phyloP scores from a whole-genome alignment of 345 rosid species.

The Aegle marmelos region DNA sequence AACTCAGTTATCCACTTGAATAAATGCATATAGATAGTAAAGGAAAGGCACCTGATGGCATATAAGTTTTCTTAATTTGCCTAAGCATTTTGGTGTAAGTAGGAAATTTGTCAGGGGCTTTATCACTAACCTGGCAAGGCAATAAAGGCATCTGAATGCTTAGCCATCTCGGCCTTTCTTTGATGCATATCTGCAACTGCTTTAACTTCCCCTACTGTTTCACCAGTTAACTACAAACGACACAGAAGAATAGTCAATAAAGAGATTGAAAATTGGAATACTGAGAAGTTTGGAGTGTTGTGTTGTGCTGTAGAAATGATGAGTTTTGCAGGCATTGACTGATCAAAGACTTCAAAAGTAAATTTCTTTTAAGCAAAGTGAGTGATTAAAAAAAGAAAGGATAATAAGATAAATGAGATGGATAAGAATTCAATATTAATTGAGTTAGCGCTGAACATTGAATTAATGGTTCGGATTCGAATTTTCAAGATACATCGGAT shows the following conservation, averaged over 20 bases:
- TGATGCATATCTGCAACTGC: constrained; percentile 99
- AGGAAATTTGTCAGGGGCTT: constrained; percentile 15
- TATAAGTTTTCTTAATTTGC: constrained; percentile 21
- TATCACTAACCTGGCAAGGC: constrained; percentile 91
- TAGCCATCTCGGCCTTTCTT: constrained; percentile 99
- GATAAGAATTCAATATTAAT: too few species aligned
- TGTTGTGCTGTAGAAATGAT: constrained; percentile 55
- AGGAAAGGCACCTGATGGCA: constrained; percentile 20
- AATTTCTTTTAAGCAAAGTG: constrained; percentile 12
- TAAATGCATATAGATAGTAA: constrained; percentile 7
- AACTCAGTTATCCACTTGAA: constrained; percentile 11
- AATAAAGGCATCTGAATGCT: constrained; percentile 99
- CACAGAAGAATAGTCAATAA: constrained; percentile 20
- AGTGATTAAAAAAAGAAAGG: background rate
- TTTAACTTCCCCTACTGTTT: constrained; percentile 99
- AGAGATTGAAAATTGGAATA: constrained; percentile 6
- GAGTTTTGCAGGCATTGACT: constrained; percentile 34
- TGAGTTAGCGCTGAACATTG: too few species aligned
- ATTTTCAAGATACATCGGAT: too few species aligned
- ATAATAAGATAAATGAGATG: background rate
- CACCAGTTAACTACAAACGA: constrained; percentile 89
- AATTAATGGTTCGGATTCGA: too few species aligned
- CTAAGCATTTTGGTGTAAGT: constrained; percentile 18
- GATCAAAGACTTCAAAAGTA: constrained; percentile 25
- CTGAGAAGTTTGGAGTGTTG: constrained; percentile 25